Evolutionary conservation across 148 eudicot genomes (phyloP), one percentile per base, ranked within the genome.

Genomic region (Diospyros kaki): DNA sequence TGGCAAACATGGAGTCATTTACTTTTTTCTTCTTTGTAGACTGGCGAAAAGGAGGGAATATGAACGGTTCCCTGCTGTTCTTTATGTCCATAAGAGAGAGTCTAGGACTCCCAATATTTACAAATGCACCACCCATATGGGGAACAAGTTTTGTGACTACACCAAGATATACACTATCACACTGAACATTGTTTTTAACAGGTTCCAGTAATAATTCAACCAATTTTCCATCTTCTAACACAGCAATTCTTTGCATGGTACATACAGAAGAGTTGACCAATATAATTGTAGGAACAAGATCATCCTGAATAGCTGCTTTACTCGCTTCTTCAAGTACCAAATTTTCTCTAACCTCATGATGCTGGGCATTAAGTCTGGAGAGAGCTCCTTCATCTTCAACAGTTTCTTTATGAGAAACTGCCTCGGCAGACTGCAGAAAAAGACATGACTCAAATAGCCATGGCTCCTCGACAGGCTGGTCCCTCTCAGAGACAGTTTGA

Each of bases 81-180:
- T 76, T 87, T 76, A 92, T 89, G 82, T 85, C 89, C 97, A 94
- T 89, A 69, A 94, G 86, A 73, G 90, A 90, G 66, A 89, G 88
- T 81, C 89, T 89, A 61, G 89, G 67, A 73, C 81, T 81, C 58
- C 96, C 97, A 74, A 94, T 92, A 80, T 92, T 87, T 73, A 94
- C 96, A 88, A 94, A 92, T 81, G 98, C 98, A 78, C 96, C 96
- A 63, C 97, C 96, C 96, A 94, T 91, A 77, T 90, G 93, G 79
- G 98, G 98, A 80, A 83, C 96, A 75, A 90, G 88, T 76, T 87
- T 86, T 52, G 89, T 83, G 58, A 94, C 84, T 44, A 82, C 89
- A 75, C 97, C 98, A 62, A 94, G 85, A 78, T 94, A 94, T 81
- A 94, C 89, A 83, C 90, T 94, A 85, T 89, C 97, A 81, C 96